Evolutionary conservation across 2,329 filamentous ascomycete genomes (phyloP), one percentile per base, ranked within the genome.

Genomic region (Alternaria ventricosa): DNA sequence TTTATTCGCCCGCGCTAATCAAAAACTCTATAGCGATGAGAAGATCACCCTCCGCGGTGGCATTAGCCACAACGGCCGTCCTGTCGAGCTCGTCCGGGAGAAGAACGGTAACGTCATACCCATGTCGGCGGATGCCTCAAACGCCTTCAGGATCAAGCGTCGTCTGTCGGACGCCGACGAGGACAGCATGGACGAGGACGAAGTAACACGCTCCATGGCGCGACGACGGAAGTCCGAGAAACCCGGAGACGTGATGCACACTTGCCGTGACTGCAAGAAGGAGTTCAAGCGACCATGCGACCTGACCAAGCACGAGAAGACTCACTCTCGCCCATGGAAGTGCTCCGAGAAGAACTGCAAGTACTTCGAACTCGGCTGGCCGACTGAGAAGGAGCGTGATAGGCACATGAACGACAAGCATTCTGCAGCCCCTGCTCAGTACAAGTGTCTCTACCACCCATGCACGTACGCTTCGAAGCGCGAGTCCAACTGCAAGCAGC

Each of bases 251-350:
- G 89, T 95, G 54, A 89, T 92, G 51, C 91, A 95, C 82, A 89
- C 88, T 73, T 97, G 93, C 85, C 87, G 87, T 66, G 88, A 94
- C 77, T 98, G 95, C 73, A 77, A 76, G 69, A 97, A 97, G 83
- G 89, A 95, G 80, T 98, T 98, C 84, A 96, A 96, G 82, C 90
- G 96, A 66, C 93, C 93, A n/a, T 98, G 96, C 81, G 96, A 99
- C 79, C 85, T 98, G 63, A 97, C 94, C 70, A 98, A 98, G 85
- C 96, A 99, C 82, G 92, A 97, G 83, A 99, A 98, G 86, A 98
- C 95, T 0, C 96, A 99, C 80, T 94, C 93, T 60, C 92, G 96
- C 36, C 96, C 95, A 10, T 97, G 92, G 92, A 99, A 99, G 84
- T 99, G 96, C 81, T 87, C 89, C 7, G 85, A 92, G 22, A 77